Conservation (phyloP, 2,329 filamentous ascomycete genomes). For the Fusarium sp. region DNA sequence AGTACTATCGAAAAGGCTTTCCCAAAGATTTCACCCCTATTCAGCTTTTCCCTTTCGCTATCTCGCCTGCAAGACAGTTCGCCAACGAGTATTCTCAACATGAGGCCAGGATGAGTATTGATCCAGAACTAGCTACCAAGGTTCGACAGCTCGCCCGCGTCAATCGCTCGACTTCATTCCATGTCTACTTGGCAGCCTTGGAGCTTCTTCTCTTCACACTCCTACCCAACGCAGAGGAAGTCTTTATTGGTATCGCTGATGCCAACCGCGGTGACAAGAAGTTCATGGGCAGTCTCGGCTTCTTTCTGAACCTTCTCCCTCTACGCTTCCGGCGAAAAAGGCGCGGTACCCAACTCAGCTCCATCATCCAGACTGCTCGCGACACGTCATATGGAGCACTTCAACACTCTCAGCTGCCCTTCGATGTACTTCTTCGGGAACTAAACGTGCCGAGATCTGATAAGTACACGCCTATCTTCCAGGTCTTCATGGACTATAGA, state of each 20-base stretch:
- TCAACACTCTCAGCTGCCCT: neutral
- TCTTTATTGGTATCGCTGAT: slow-evolving; percentile 2
- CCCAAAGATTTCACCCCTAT: neutral
- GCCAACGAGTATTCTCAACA: neutral
- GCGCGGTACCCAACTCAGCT: neutral
- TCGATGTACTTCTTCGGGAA: neutral
- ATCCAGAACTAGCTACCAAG: neutral
- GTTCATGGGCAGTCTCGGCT: neutral
- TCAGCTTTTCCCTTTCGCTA: neutral
- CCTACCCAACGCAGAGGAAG: neutral
- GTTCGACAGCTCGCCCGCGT: neutral
- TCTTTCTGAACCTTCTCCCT: slow-evolving; percentile 7
- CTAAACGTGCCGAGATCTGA: neutral
- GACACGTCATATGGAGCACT: neutral
- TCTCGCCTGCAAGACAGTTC: neutral
- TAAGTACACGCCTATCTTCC: neutral
- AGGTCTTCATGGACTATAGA: slow-evolving; percentile 1
- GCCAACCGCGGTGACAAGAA: neutral
- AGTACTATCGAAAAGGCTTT: neutral
- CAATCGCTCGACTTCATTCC: neutral
- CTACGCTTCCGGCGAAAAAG: neutral
- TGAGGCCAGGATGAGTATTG: neutral
- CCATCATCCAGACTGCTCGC: neutral
- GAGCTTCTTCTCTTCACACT: neutral
- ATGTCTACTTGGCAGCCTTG: neutral